Base-by-base conservation (phyloP, 345 rosid genomes). In the Corchorus capsularis region DNA sequence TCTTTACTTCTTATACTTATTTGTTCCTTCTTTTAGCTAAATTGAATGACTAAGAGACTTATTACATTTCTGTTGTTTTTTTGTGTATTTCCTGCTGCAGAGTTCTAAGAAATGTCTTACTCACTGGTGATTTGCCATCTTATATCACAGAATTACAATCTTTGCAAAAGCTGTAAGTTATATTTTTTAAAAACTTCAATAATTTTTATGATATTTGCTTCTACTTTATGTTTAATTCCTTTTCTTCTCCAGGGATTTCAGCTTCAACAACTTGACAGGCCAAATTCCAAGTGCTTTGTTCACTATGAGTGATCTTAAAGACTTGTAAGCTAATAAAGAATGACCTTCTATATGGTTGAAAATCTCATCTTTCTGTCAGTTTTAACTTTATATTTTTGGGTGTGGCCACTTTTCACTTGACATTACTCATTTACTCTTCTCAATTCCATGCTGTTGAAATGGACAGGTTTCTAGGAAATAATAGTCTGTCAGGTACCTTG, bases 181-280 rank as follows among this genome's bases (percentile, higher is more conserved):
- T 52, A 8, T 20, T 47, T 4, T 17, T 71, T 9, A 17, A 66
- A 13, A 20, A 34, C 35, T 56, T 56, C 32, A 43, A 35, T 15
- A 13, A 46, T 15, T 65, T n/a, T 13, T 13, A 10, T 39, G 43
- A 4, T 39, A 52, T 27, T 15, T 59, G 15, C 4, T 56, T n/a
- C 1, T 32, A 50, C 14, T 27, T 27, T 27, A 27, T 8, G 46
- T 14, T 39, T 2, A 39, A 20, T 9, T 39, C 27, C 12, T 9
- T 56, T 46, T 41, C 4, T 69, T 34, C 59, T 76, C 22, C 55
- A 84, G 87, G 78, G 87, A 81, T 56, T 79, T 81, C 67, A 81
- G 84, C 73, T 84, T 79, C 81, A 84, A 84, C 84, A 77, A 62
- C 43, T 34, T 62, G 3, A 62, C 66, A 16, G 66, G 66, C 19